A percentile compares a stretch with the other conserved stretches of the same genome.
Conservation (phyloP, 306 rosid species). For the Ceratonia siliqua region DNA sequence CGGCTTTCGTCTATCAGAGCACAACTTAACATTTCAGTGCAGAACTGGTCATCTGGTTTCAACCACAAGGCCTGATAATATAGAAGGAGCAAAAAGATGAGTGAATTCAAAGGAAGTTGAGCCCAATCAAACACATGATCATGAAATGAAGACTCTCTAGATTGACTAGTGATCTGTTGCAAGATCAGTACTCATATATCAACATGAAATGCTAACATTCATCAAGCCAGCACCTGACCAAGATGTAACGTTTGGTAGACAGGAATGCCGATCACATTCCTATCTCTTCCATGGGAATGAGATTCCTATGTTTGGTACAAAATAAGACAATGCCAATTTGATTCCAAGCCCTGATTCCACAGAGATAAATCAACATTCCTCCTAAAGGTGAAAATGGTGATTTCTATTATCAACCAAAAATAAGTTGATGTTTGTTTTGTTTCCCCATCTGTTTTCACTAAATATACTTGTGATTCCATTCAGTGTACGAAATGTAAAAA, state of each 20-base stretch:
- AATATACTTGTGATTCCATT: neutral
- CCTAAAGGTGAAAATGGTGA: too few relatives aligned
- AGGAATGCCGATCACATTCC: too few relatives aligned
- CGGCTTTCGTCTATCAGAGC: constrained; percentile 79
- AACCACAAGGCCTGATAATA: constrained; percentile 91
- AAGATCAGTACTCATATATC: neutral
- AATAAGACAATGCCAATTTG: too few relatives aligned
- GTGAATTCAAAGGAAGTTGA: constrained; percentile 29
- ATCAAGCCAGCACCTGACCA: neutral
- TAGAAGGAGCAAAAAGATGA: constrained; percentile 27
- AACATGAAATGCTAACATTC: constrained; percentile 4
- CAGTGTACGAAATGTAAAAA: neutral
- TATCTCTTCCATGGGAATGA: too few relatives aligned
- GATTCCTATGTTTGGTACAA: too few relatives aligned
- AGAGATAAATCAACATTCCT: too few relatives aligned
- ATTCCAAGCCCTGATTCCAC: too few relatives aligned
- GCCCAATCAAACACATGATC: constrained; percentile 15
- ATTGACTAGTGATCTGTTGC: neutral
- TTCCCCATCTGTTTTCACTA: too few relatives aligned
- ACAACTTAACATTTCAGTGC: constrained; percentile 85
- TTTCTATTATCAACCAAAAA: too few relatives aligned
- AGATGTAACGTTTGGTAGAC: too few relatives aligned
- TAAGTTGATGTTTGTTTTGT: too few relatives aligned
- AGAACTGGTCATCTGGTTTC: constrained; percentile 83
- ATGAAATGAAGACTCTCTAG: neutral